Percentiles rank a stretch among this genome's conserved stretches.
Evolutionary conservation across 73 alveolate genomes (phyloP).

Genomic region (Uronychia setigera): DNA sequence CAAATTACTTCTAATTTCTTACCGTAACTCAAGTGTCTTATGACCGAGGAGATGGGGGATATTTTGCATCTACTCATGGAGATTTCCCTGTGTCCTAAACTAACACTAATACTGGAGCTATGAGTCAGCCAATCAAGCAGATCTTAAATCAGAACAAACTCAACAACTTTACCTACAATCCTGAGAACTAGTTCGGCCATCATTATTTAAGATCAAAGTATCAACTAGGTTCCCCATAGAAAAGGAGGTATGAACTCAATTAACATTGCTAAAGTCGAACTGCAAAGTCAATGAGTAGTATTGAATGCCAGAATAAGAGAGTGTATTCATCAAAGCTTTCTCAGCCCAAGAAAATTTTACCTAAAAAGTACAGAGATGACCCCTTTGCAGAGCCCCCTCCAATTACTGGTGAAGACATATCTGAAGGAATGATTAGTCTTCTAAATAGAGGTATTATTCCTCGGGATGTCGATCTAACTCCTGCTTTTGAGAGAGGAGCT

Average conservation of each 20-base stretch:
- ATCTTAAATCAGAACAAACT: constrained; percentile 9
- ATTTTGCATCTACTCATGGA: background rate
- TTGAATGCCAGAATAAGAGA: background rate
- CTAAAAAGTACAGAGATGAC: constrained; percentile 74
- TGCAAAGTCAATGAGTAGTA: background rate
- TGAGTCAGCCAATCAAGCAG: constrained; percentile 25
- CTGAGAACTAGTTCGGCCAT: constrained; percentile 44
- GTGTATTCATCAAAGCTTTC: constrained; percentile 18
- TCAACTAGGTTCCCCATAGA: constrained; percentile 22
- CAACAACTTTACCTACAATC: constrained; percentile 18
- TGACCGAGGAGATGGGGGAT: background rate
- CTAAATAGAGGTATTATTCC: constrained; percentile 87
- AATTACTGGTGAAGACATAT: constrained; percentile 86
- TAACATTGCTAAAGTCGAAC: constrained; percentile 8
- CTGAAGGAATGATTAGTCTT: constrained; percentile 87
- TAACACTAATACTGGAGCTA: constrained; percentile 13
- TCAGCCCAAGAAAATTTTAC: constrained; percentile 63
- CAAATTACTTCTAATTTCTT: too few relatives aligned
- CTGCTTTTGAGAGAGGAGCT: constrained; percentile 89
- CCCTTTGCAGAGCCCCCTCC: constrained; percentile 84
- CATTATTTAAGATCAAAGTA: constrained; percentile 20
- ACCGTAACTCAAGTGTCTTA: background rate
- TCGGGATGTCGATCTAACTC: constrained; percentile 91
- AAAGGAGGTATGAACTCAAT: constrained; percentile 19
- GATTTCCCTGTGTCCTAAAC: background rate